A percentile compares a stretch with the other conserved stretches of the same genome.
These are phyloP conservation scores for Mallotus japonicus DNA, from an alignment of 441 rosid genomes.

Conservation along the genomic window DNA sequence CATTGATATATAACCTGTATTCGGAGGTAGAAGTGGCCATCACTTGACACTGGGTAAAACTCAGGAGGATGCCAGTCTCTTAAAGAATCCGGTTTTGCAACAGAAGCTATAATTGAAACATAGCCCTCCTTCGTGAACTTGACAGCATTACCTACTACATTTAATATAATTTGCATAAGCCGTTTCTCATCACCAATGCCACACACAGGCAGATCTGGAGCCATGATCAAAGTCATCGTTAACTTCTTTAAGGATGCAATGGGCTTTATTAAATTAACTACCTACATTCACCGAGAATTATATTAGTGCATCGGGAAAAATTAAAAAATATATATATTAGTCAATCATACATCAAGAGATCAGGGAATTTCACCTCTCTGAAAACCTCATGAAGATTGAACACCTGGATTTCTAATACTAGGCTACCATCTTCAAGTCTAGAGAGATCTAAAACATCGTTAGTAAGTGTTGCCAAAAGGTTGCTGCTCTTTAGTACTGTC, in stretches of 20 bases:
- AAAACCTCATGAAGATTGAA: conserved; percentile 66
- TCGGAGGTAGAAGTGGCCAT: conserved; percentile 68
- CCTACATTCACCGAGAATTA: conserved; percentile 38
- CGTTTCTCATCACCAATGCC: conserved; percentile 88
- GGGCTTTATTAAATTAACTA: conserved; percentile 68
- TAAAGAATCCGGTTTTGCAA: conserved; percentile 71
- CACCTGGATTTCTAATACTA: conserved; percentile 50
- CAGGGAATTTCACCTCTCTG: conserved; percentile 58
- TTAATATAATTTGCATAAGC: conserved; percentile 70
- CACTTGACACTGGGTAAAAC: conserved; percentile 48
- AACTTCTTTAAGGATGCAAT: conserved; percentile 75
- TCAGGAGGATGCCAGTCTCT: conserved; percentile 73
- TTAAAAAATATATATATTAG: neutral
- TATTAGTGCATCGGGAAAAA: neutral
- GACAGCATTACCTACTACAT: conserved; percentile 83
- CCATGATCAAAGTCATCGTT: conserved; percentile 50
- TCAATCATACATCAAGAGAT: neutral
- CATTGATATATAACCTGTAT: conserved; percentile 57
- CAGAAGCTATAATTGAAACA: conserved; percentile 59
- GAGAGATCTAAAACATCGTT: conserved; percentile 91
- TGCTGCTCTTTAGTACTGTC: conserved; percentile 81
- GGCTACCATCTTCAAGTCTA: conserved; percentile 85
- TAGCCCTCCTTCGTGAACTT: conserved; percentile 89
- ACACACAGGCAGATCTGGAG: conserved; percentile 70
- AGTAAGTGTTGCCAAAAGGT: conserved; percentile 72